Conservation (phyloP, 2,329 filamentous ascomycete genomes). For the Neoscytalidium dimidiatum region DNA sequence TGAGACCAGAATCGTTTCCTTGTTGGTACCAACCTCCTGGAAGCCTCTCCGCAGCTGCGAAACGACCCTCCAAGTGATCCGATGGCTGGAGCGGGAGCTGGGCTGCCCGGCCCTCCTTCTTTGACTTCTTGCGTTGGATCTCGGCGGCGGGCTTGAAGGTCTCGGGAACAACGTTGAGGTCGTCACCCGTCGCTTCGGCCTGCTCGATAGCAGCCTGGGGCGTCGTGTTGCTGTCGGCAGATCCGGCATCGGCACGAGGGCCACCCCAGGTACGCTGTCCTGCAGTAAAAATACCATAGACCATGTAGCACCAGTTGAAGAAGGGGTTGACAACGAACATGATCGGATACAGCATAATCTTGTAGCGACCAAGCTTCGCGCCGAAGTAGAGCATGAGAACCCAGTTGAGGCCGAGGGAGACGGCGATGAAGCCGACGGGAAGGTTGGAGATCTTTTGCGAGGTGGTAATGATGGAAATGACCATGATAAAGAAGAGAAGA, state of each 20-base stretch:
- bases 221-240: constrained; percentile 73
- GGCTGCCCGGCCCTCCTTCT: constrained; percentile 47
- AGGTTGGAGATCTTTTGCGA: constrained; percentile 76
- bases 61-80: constrained; percentile 74
- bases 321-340: constrained; percentile 97
- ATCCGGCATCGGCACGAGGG: constrained; percentile 83
- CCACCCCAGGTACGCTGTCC: constrained; percentile 95
- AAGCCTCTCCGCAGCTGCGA: constrained; percentile 69
- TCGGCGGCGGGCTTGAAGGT: constrained; percentile 67
- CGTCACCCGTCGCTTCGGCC: constrained; percentile 77
- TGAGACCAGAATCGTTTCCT: constrained; percentile 66
- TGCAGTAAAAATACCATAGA: constrained; percentile 93
- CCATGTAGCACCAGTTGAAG: constrained; percentile 98
- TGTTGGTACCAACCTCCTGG: constrained; percentile 71
- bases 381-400: constrained; percentile 96
- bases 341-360: constrained; percentile 90
- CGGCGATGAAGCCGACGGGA: constrained; percentile 89
- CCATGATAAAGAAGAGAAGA: constrained; percentile 90
- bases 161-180: constrained; percentile 85
- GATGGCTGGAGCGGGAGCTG: constrained; percentile 70
- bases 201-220: constrained; percentile 82
- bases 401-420: constrained; percentile 93
- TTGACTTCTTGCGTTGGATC: constrained; percentile 41
- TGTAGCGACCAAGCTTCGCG: constrained; percentile 80
- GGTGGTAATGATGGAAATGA: constrained; percentile 82